Evolutionary conservation across 1,284 basidiomycete species (phyloP).

Genomic region (Melampsora americana): DNA sequence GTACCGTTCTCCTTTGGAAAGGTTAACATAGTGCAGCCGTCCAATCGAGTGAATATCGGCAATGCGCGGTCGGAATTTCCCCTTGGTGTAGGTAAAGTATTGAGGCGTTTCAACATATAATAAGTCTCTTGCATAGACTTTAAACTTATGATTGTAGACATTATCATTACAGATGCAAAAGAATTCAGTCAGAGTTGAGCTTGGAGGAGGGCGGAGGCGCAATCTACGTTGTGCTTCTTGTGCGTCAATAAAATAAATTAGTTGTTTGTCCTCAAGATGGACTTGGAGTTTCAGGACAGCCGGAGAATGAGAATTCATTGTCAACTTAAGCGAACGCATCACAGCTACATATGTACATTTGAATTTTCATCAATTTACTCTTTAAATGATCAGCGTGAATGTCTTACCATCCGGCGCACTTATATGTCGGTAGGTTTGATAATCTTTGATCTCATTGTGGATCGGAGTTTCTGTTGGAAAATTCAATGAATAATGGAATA

Average conservation of each 20-base stretch:
- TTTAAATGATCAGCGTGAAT: neutral
- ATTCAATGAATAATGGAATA: no score
- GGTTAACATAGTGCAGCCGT: neutral
- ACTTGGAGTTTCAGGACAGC: neutral
- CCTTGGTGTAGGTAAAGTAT: no score
- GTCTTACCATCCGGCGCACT: slow-evolving; percentile 4
- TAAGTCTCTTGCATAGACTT: neutral
- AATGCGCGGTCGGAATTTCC: slow-evolving; percentile 45
- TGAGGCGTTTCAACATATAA: neutral
- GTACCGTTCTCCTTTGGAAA: slow-evolving; percentile 3
- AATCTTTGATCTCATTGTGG: slow-evolving; percentile 7
- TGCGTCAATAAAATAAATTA: neutral
- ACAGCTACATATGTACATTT: slow-evolving; percentile 1
- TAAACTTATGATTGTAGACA: neutral
- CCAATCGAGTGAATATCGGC: neutral
- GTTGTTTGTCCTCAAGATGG: slow-evolving; percentile 1
- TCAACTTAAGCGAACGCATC: neutral
- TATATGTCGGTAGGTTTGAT: neutral
- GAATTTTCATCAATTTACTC: no score
- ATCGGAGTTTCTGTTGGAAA: no score
- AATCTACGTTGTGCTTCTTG: neutral
- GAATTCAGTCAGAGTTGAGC: neutral
- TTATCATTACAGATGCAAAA: neutral
- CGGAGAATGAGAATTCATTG: neutral
- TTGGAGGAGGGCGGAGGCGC: neutral